A percentile compares a stretch with the other conserved stretches of the same genome.
Evolutionary conservation across 163 green algal genomes (phyloP).

Genomic region (Scenedesmus sp.): DNA sequence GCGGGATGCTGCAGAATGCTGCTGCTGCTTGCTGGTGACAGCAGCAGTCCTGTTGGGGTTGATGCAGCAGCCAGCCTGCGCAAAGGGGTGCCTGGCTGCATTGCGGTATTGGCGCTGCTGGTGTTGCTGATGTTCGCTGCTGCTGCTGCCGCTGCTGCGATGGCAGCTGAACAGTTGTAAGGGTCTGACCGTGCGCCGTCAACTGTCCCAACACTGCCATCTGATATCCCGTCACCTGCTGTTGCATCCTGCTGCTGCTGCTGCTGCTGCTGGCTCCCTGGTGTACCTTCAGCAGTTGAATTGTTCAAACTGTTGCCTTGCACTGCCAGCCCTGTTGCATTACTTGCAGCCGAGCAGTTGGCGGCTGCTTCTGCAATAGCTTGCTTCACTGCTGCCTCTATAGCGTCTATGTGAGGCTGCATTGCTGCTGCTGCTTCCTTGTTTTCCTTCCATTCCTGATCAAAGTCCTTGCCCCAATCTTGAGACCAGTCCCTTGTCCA

Average conservation of each 20-base stretch:
- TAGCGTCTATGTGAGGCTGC: not conserved
- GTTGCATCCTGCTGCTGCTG: not conserved
- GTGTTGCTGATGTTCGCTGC: not conserved
- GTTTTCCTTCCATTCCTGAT: conserved; percentile 34
- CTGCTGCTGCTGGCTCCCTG: conserved; percentile 1
- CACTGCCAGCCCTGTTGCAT: not conserved
- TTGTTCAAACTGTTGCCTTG: no score
- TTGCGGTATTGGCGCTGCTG: not conserved
- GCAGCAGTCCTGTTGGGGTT: not conserved
- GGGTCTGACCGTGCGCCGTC: not conserved
- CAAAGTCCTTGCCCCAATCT: conserved; percentile 44
- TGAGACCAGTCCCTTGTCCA: conserved; percentile 39
- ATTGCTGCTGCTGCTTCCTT: conserved; percentile 23
- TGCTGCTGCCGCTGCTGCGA: not conserved
- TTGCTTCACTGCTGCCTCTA: conserved; percentile 3
- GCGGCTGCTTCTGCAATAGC: not conserved
- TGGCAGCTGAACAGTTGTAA: conserved; percentile 12
- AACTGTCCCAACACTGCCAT: conserved; percentile 3
- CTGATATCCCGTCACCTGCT: not conserved
- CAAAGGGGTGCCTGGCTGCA: not conserved
- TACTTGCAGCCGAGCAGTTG: not conserved
- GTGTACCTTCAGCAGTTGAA: not conserved
- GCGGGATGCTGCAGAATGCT: not conserved
- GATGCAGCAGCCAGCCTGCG: not conserved
- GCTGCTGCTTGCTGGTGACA: not conserved